Evolutionary conservation across 148 eudicot species (phyloP).

Genomic region (Rhododendron ferrugineum): DNA sequence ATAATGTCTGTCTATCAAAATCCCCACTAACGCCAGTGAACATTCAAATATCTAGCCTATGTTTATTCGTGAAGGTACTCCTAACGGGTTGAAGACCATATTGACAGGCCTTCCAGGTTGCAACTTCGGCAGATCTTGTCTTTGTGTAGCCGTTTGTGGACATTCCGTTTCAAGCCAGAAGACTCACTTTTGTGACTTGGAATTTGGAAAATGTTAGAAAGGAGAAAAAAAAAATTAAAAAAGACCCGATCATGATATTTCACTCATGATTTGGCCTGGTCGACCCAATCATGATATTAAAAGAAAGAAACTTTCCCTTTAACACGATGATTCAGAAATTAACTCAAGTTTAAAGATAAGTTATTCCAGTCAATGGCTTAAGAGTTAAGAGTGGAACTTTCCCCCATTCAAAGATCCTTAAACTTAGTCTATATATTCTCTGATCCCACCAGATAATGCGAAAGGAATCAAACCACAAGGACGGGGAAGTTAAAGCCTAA

Average conservation of each 20-base stretch:
- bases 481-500: neutral
- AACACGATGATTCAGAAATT: neutral
- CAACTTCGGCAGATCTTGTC: neutral
- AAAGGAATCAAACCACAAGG: neutral
- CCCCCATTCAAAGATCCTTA: neutral
- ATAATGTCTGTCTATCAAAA: no score
- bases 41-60: neutral
- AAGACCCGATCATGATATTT: neutral
- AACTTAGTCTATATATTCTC: neutral
- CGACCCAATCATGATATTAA: neutral
- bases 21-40: neutral
- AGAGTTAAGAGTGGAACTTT: neutral
- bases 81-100: neutral
- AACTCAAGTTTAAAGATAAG: neutral
- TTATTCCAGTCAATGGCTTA: neutral
- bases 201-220: neutral
- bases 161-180: neutral
- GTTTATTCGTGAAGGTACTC: neutral
- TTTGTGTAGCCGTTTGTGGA: neutral
- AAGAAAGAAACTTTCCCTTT: neutral
- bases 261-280: no score
- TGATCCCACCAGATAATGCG: neutral
- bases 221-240: neutral
- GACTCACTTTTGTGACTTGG: neutral
- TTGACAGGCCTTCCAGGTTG: neutral